Percentiles rank a stretch among this genome's conserved stretches.
These are phyloP conservation scores for Pelargonium myrrhifolium DNA, from an alignment of 441 rosid species.

Conservation along the genomic window DNA sequence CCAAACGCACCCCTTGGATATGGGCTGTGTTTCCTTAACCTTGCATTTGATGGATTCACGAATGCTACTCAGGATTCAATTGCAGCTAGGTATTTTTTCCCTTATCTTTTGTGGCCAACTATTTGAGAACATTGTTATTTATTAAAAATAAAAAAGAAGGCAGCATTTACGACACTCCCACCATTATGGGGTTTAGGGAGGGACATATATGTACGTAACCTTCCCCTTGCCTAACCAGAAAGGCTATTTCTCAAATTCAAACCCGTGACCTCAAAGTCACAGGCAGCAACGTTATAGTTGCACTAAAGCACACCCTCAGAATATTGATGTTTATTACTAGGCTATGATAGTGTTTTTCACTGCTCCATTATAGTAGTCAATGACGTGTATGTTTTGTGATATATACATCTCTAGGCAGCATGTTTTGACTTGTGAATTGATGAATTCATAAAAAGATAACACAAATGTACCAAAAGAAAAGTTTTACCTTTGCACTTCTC, in stretches of 20 bases:
- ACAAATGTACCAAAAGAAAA: neutral
- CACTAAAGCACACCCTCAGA: no score
- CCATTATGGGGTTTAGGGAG: no score
- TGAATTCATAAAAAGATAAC: neutral
- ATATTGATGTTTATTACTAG: neutral
- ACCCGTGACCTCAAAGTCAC: no score
- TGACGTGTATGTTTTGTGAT: neutral
- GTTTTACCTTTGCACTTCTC: neutral
- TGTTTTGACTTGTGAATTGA: neutral
- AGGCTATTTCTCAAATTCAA: no score
- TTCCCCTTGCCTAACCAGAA: no score
- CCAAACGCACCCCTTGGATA: slow-evolving; percentile 96
- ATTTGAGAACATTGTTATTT: neutral
- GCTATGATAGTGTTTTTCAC: neutral
- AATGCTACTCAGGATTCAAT: slow-evolving; percentile 96
- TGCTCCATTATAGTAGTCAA: neutral
- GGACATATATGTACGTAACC: no score
- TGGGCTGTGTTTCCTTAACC: slow-evolving; percentile 79
- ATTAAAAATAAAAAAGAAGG: no score
- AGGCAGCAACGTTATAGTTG: no score
- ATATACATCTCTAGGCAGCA: neutral
- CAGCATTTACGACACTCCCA: no score
- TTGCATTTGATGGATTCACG: slow-evolving; percentile 91
- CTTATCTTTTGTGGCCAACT: slow-evolving; percentile 1
- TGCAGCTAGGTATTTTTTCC: slow-evolving; percentile 41